Conservation (phyloP, 2,329 filamentous ascomycete genomes). For the Pestalotiopsis fici region DNA sequence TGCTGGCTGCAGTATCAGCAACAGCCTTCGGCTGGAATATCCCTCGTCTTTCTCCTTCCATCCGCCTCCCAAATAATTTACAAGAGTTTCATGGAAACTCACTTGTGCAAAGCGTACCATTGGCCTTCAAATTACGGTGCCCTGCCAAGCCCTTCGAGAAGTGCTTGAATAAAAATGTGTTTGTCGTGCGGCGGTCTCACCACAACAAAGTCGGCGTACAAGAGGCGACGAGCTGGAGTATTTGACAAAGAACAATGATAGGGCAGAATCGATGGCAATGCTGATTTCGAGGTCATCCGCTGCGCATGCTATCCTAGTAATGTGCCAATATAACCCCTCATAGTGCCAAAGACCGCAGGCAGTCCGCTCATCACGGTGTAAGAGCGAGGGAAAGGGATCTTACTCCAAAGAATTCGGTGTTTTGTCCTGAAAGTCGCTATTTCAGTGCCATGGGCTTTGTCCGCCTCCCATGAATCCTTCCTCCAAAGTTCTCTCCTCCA, state of each 20-base stretch:
- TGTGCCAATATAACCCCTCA: neutral
- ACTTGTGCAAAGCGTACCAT: neutral
- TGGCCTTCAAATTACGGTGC: neutral
- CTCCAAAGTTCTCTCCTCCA: slow-evolving; percentile 92
- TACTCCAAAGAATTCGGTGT: neutral
- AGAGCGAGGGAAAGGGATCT: neutral
- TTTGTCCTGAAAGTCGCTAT: slow-evolving; percentile 13
- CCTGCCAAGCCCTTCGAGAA: neutral
- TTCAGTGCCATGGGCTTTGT: slow-evolving; percentile 69
- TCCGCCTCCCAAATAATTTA: neutral
- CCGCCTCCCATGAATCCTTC: slow-evolving; percentile 80
- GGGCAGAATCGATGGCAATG: neutral
- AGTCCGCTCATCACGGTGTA: neutral
- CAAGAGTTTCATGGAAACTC: neutral
- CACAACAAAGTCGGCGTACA: neutral
- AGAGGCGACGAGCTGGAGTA: neutral
- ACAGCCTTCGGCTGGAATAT: neutral
- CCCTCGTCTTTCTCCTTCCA: neutral
- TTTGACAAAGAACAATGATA: neutral
- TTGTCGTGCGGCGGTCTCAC: neutral
- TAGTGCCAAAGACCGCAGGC: neutral
- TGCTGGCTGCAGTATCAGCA: neutral
- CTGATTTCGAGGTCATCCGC: neutral
- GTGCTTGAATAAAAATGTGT: neutral
- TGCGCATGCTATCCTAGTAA: slow-evolving; percentile 1